These are phyloP conservation scores for Parafenestella ontariensis DNA, from an alignment of 2,329 filamentous ascomycete species.

Conservation along the genomic window DNA sequence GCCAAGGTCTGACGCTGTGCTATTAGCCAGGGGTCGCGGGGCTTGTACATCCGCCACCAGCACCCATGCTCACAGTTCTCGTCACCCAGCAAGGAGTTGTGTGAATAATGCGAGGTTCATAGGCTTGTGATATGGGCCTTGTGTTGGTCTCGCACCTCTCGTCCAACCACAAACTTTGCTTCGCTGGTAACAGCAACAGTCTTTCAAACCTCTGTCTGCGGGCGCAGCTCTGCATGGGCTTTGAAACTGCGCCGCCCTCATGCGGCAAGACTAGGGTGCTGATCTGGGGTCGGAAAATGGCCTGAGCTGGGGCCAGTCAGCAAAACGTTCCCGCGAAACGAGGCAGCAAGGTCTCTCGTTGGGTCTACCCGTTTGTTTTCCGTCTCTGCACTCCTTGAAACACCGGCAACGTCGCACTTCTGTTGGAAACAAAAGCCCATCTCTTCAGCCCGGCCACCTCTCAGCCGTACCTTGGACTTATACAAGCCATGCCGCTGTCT, in stretches of 20 bases:
- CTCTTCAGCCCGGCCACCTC: slow-evolving; percentile 5
- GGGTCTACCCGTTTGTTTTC: slow-evolving; percentile 28
- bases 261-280: slow-evolving; percentile 17
- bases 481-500: slow-evolving; percentile 11
- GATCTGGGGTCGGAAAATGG: slow-evolving; percentile 5
- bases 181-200: slow-evolving; percentile 9
- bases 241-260: slow-evolving; percentile 30
- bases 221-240: slow-evolving; percentile 12
- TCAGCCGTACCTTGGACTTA: not conserved
- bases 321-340: slow-evolving; percentile 24
- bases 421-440: slow-evolving; percentile 25
- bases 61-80: slow-evolving; percentile 9
- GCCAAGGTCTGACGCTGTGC: slow-evolving; percentile 16
- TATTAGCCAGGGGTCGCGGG: slow-evolving; percentile 24
- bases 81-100: slow-evolving; percentile 18
- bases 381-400: slow-evolving; percentile 34
- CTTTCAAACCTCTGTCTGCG: slow-evolving; percentile 7
- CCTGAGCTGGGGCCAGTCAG: slow-evolving; percentile 13
- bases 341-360: slow-evolving; percentile 32
- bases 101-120: slow-evolving; percentile 12
- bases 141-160: slow-evolving; percentile 9
- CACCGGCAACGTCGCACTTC: slow-evolving; percentile 35
- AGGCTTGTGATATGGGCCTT: slow-evolving; percentile 6
- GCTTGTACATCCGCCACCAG: slow-evolving; percentile 23
- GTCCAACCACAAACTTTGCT: slow-evolving; percentile 13